A percentile compares a stretch with the other conserved stretches of the same genome.
phyloP scores from a whole-genome alignment of 163 green algal species.

The Volvox carteri region DNA sequence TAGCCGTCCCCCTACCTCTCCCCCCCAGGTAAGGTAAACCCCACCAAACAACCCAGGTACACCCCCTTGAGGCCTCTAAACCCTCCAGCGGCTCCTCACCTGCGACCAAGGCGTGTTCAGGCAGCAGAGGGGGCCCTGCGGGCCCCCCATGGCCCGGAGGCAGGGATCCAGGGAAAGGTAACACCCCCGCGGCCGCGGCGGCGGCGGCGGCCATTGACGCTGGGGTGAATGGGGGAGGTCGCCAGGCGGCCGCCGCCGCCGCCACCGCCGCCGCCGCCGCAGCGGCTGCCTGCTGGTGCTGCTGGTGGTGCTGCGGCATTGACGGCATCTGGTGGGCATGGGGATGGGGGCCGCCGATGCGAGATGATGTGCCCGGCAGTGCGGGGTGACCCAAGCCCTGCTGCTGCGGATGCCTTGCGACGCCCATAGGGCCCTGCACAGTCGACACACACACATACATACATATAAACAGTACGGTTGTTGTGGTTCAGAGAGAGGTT shows the following conservation, averaged over 20 bases:
- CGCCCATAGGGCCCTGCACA: constrained; percentile 2
- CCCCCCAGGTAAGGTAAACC: too few relatives aligned
- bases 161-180: constrained; percentile 27
- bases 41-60: too few relatives aligned
- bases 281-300: constrained; percentile 21
- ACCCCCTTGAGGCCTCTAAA: too few relatives aligned
- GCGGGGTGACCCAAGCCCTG: background rate
- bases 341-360: background rate
- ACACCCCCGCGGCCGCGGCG: constrained; percentile 19
- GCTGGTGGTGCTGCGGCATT: constrained; percentile 6
- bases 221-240: constrained; percentile 27
- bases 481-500: too few relatives aligned
- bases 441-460: too few relatives aligned
- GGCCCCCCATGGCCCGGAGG: background rate
- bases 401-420: background rate
- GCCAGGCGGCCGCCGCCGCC: constrained; percentile 27
- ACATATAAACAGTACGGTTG: too few relatives aligned
- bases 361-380: background rate
- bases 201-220: constrained; percentile 22
- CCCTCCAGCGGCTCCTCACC: background rate
- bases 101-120: background rate
- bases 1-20: too few relatives aligned
- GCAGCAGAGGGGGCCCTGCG: background rate
- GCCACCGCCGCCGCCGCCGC: constrained; percentile 34
- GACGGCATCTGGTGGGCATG: background rate